Base-by-base conservation (phyloP, 257 asterid genomes). In the Cruciata laevipes region DNA sequence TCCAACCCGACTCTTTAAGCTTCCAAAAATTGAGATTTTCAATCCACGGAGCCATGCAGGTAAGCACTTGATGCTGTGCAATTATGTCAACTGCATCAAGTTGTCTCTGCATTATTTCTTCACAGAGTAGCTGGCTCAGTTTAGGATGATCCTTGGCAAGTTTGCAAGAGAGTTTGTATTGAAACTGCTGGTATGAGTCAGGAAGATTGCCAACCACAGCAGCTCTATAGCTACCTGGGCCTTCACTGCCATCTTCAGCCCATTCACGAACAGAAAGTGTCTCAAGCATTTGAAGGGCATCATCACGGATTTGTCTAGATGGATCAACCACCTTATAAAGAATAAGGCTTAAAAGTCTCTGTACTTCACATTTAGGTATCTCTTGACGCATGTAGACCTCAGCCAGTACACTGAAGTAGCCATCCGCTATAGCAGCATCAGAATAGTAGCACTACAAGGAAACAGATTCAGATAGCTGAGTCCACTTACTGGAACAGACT, bases 41-140 rank as follows among this genome's bases (percentile, higher is more conserved):
- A 38, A 94, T 94, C 99, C 99, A 94, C 0, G 99, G 99, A 74
- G 97, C 97, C 99, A 94, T 94, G 93, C 99, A 94, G 61, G 99
- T 94, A 67, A 94, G 82, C 68, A 94, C 99, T 79, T 94, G 99
- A 77, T 94, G 99, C 75, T 94, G 99, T 38, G 99, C 99, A 67
- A 94, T 94, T 73, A 94, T 91, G 83, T 94, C 99, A 47, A 94
- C 99, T 10, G 99, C 97, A 70, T 94, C 97, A 40, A 94, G 97
- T 72, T 94, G 99, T 76, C 99, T 87, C 79, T 83, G 99, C 99
- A 94, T 94, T 76, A 94, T 94, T 74, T 94, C 99, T 82, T 90
- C 99, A 68, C 99, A 90, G 27, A 94, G 96, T 73, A 90, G 97
- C 63, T 94, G 99, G 82, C 99, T 94, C 80, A 89, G 70, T 74